These are phyloP conservation scores for Metschnikowia peoriensis DNA, from an alignment of 805 yeast species.

Conservation along the genomic window DNA sequence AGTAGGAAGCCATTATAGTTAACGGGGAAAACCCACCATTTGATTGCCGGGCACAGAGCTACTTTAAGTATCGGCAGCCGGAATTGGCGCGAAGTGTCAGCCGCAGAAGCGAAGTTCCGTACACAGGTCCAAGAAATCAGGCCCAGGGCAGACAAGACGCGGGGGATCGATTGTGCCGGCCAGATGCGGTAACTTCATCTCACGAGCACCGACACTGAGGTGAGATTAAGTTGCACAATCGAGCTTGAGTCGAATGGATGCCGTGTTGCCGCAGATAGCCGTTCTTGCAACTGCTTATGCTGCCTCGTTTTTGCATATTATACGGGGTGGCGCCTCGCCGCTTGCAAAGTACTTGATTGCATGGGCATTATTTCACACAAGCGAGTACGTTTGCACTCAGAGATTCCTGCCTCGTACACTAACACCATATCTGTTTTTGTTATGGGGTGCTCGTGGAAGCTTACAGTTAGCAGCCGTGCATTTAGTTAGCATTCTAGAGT, in stretches of 20 bases:
- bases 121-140: not conserved
- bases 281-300: constrained; percentile 1
- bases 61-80: not conserved
- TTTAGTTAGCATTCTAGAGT: constrained; percentile 24
- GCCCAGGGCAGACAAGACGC: not conserved
- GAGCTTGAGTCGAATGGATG: constrained; percentile 1
- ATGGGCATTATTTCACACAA: constrained; percentile 22
- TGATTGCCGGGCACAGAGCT: not conserved
- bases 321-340: not conserved
- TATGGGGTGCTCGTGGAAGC: constrained; percentile 37
- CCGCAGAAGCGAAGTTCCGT: not conserved
- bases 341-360: constrained; percentile 20
- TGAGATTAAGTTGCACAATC: not conserved
- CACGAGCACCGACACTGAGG: not conserved
- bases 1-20: not conserved
- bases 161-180: constrained; percentile 4
- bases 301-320: not conserved
- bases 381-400: constrained; percentile 29
- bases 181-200: constrained; percentile 5
- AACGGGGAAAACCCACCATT: not conserved
- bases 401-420: constrained; percentile 26
- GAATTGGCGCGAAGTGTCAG: constrained; percentile 1
- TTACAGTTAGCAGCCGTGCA: constrained; percentile 31
- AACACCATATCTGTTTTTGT: constrained; percentile 29
- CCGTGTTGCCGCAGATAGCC: constrained; percentile 6